Base-by-base conservation (phyloP, 305 asterid species). In the Fraxinus velutina region DNA sequence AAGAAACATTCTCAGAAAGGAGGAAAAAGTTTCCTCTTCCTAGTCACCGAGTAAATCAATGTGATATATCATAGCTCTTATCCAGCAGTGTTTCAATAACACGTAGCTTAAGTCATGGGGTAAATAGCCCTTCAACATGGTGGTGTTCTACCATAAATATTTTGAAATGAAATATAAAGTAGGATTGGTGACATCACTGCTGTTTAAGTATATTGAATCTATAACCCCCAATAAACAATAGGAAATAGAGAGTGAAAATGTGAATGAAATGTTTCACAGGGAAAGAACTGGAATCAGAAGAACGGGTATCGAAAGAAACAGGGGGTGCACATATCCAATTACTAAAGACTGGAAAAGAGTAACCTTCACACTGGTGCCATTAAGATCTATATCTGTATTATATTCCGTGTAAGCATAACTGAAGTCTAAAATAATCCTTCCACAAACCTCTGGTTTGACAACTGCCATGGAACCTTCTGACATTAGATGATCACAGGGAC, bases 391-490 rank as follows among this genome's bases (percentile, higher is more conserved):
- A 17, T 47, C 15, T 47, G 60, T 47, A 15, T 47, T 47, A 47
- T 13, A 47, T 47, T 47, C 21, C 7, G 19, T 47, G 60, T 47
- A 47, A 47, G 60, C 6, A 15, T 13, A 15, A 47, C 27, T 17
- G 27, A 6, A 55, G 66, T 55, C 79, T 42, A 10, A n/a, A 27
- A 44, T 50, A 60, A 71, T 37, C 62, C 7, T 78, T 12, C 7
- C 27, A 76, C 80, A n/a, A 78, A 88, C 91, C 91, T 88, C 86
- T 52, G 91, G 89, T 86, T 88, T 88, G 76, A 88, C 86, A 55
- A 88, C 80, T 22, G 91, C 89, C 91, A 88, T 84, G 21, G 87
- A 83, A 34, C 84, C 80, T 83, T 82, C 84, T 34, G 86, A 50
- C 84, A 78, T 84, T 12, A 47, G 77, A 32, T 22, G 72, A 17